Evolutionary conservation across 139 green algal genomes (phyloP).

Genomic region (Chlamydomonas applanata): DNA sequence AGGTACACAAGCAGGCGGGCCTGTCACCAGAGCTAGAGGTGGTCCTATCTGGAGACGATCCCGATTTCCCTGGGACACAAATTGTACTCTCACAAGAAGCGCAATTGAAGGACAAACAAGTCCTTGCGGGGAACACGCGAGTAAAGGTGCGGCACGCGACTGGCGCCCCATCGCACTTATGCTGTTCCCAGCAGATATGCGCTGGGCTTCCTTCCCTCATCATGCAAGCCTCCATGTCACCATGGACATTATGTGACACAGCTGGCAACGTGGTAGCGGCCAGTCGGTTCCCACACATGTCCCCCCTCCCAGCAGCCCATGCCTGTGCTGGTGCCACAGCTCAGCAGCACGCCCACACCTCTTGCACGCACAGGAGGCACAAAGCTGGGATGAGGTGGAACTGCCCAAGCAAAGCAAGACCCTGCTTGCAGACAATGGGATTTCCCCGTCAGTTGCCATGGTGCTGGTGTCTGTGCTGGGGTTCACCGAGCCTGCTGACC

Average conservation of each 20-base stretch:
- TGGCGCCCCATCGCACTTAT: neutral
- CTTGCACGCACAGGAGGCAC: neutral
- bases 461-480: neutral
- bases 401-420: neutral
- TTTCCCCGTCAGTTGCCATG: neutral
- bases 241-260: no score
- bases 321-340: no score
- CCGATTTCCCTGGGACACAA: neutral
- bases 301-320: no score
- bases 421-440: constrained; percentile 1
- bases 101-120: constrained; percentile 5
- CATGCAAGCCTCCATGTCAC: no score
- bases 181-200: no score
- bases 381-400: neutral
- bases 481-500: neutral
- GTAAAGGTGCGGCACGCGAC: neutral
- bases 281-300: no score
- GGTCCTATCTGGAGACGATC: neutral
- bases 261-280: no score
- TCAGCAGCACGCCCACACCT: neutral
- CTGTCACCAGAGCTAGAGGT: neutral
- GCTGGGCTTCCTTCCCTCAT: no score
- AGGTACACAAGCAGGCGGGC: neutral
- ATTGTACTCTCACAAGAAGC: neutral
- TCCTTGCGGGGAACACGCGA: neutral